A percentile compares a stretch with the other conserved stretches of the same genome.
Evolutionary conservation across 139 green algal genomes (phyloP).

Genomic region (Gonium pectorale): DNA sequence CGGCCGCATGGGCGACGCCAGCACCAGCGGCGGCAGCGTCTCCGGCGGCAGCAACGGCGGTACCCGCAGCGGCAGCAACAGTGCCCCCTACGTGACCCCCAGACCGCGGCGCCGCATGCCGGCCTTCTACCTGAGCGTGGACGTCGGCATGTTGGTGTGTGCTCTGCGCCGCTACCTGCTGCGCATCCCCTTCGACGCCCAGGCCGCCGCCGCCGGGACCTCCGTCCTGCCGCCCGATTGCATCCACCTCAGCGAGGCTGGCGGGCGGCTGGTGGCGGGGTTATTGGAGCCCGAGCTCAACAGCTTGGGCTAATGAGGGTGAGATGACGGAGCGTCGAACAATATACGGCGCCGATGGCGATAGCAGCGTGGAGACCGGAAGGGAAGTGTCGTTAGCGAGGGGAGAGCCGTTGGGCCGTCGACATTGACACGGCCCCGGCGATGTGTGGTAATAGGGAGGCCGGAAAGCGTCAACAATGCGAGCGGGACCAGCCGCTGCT

Average conservation of each 20-base stretch:
- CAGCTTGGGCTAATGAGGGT: no score
- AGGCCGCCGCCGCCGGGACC: neutral
- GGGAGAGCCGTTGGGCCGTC: no score
- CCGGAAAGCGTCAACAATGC: no score
- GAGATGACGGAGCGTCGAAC: no score
- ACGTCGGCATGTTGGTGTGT: neutral
- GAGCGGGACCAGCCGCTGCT: no score
- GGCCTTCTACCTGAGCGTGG: neutral
- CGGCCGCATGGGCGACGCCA: no score
- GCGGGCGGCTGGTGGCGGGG: neutral
- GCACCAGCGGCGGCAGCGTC: neutral
- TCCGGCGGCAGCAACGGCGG: neutral
- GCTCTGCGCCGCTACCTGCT: neutral
- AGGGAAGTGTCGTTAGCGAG: no score
- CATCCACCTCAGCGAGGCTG: constrained; percentile 18
- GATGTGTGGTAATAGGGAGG: no score
- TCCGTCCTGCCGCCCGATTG: neutral
- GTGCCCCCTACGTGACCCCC: neutral
- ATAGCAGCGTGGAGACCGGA: no score
- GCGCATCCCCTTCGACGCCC: neutral
- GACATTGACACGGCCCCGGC: no score
- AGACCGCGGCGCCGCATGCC: neutral
- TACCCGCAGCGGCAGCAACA: neutral
- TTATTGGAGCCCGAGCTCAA: neutral
- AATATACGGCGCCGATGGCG: no score